Conservation (phyloP, 2,329 filamentous ascomycete genomes). For the Diaporthe vexans region DNA sequence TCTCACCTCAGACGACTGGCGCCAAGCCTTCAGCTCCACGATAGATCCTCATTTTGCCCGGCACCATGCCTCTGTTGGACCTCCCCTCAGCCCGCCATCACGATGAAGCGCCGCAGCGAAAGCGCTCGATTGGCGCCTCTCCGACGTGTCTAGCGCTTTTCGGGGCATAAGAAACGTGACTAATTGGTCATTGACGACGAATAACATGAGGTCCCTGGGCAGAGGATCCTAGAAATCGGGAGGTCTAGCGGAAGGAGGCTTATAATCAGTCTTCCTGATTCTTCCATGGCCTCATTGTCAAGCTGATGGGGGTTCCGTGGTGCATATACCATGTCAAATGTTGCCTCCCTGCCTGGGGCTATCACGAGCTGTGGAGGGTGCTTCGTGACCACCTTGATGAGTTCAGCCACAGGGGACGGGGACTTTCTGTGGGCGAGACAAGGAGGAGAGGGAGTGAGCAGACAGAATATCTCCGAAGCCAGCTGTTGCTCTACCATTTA, state of each 20-base stretch:
- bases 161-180: not conserved
- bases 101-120: not conserved
- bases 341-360: not conserved
- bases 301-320: not conserved
- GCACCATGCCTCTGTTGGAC: not conserved
- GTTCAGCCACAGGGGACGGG: not conserved
- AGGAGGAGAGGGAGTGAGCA: not conserved
- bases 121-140: not conserved
- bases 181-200: not conserved
- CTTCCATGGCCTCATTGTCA: not conserved
- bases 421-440: not conserved
- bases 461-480: not conserved
- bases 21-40: slow-evolving; percentile 31
- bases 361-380: not conserved
- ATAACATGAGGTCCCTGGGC: not conserved
- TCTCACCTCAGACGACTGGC: slow-evolving; percentile 28
- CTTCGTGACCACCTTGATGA: not conserved
- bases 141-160: not conserved
- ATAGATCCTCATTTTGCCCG: not conserved
- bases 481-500: not conserved
- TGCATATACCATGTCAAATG: not conserved
- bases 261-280: not conserved
- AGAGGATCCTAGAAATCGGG: not conserved
- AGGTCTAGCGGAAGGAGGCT: slow-evolving; percentile 7
- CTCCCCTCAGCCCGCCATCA: not conserved